These are phyloP conservation scores for Eustoma russellianum DNA, from an alignment of 257 asterid genomes.

Conservation along the genomic window DNA sequence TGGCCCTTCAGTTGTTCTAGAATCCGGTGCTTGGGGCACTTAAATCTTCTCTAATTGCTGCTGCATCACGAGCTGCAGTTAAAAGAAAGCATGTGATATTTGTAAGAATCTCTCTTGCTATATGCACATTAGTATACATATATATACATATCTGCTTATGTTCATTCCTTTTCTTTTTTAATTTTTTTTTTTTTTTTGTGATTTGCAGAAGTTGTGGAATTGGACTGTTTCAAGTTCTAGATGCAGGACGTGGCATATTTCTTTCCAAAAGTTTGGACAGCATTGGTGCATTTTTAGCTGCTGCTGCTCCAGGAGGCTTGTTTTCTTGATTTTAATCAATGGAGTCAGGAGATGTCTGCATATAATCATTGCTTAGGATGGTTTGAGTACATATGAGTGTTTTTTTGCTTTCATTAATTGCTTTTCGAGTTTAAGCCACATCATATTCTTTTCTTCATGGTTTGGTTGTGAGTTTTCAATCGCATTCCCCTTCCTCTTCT, in stretches of 20 bases:
- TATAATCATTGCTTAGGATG: slow-evolving; percentile 17
- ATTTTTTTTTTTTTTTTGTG: slow-evolving; percentile 7
- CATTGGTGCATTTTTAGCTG: slow-evolving; percentile 55
- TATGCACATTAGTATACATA: slow-evolving; percentile 3
- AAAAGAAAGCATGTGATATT: slow-evolving; percentile 21
- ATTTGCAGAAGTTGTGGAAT: slow-evolving; percentile 7
- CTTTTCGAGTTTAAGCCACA: slow-evolving; percentile 24
- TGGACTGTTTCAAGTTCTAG: too few relatives aligned
- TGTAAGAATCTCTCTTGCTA: slow-evolving; percentile 20
- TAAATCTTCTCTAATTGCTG: slow-evolving; percentile 17
- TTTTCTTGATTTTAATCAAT: slow-evolving; percentile 16
- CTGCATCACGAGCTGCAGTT: slow-evolving; percentile 15
- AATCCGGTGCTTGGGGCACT: slow-evolving; percentile 9
- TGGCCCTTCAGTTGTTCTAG: slow-evolving; percentile 79
- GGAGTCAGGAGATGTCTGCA: slow-evolving; percentile 16
- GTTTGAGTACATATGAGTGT: slow-evolving; percentile 24
- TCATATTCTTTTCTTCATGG: slow-evolving; percentile 41
- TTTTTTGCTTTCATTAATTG: slow-evolving; percentile 3
- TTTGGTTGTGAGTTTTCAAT: slow-evolving; percentile 57
- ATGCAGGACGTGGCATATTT: slow-evolving; percentile 4
- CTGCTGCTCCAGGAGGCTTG: slow-evolving; percentile 40
- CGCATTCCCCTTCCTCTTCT: slow-evolving; percentile 12
- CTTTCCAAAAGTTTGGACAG: slow-evolving; percentile 31
- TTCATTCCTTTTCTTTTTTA: slow-evolving; percentile 8
- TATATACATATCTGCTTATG: not conserved